Evolutionary conservation across 257 asterid species (phyloP), one percentile per base, ranked within the genome.

Genomic region (Gentiana macrophylla): DNA sequence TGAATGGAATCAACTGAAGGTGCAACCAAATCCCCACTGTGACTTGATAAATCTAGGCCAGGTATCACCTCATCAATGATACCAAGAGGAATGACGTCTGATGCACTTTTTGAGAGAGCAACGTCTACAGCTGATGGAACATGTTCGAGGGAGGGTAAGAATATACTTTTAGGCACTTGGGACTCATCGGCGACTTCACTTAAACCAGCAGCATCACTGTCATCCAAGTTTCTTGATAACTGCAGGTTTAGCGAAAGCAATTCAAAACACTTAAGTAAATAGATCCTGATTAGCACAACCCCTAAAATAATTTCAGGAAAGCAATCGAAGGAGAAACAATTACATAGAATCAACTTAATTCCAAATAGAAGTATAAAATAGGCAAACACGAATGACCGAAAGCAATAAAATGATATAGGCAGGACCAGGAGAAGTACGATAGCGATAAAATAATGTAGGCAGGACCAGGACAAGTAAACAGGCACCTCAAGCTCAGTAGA

Each of bases 41-140:
- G 73, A 61, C 71, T 55, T 56, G 82, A 65, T 57, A 76, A 70
- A 71, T 78, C 84, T 55, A 91, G 80, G 57, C 97, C 95, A 50
- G 98, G 98, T 53, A 92, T 92, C 65, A 74, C 94, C 74, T 74
- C 70, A 63, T 61, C 76, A 62, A 67, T 59, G 50, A 47, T 77
- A 66, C 68, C 81, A 52, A 57, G 66, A 52, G 68, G 87, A 63
- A 62, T 67, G 50, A 60, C 68, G 59, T 81, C 90, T 60, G 79
- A 60, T 58, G 69, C 67, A 62, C 70, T 59, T 37, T 36, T 68
- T 49, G 76, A 57, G 72, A 37, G 56, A 72, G 53, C 75, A 46
- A 62, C 74, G 56, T 87, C 90, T 66, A 65, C 70, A 2, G 68
- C 74, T 45, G 70, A 71, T 50, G 80, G 82, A 58, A 62, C 57